phyloP scores from a whole-genome alignment of 2,329 filamentous ascomycete genomes.

The Fusarium cyanostomum region DNA sequence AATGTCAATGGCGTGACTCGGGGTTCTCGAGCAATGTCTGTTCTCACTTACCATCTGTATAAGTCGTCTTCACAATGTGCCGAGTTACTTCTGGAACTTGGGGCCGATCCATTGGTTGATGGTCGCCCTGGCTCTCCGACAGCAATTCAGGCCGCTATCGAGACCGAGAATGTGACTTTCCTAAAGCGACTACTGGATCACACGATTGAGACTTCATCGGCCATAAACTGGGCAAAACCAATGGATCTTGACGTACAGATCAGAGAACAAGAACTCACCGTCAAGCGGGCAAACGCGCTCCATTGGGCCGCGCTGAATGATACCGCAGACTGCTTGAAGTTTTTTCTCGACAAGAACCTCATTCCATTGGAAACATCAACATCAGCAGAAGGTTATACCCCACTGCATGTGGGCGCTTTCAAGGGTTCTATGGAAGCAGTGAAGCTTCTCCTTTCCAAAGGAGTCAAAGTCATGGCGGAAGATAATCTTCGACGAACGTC shows the following conservation, averaged over 20 bases:
- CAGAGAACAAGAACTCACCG: not conserved
- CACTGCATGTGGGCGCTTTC: conserved; percentile 1
- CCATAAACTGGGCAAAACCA: not conserved
- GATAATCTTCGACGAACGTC: not conserved
- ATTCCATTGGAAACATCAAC: not conserved
- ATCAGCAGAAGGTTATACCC: not conserved
- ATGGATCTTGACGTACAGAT: not conserved
- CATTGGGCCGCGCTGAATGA: not conserved
- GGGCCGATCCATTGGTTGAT: not conserved
- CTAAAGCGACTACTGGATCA: not conserved
- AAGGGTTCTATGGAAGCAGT: accelerated
- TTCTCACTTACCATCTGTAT: not conserved
- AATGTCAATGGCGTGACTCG: not conserved
- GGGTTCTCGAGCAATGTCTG: accelerated
- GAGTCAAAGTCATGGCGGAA: not conserved
- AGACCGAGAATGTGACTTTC: not conserved
- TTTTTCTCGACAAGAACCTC: not conserved
- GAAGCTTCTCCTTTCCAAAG: not conserved
- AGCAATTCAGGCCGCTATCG: accelerated
- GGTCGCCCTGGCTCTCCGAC: not conserved
- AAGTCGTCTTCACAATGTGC: not conserved
- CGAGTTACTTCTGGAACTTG: not conserved
- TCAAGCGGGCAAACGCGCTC: not conserved
- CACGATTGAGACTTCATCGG: too few species aligned
- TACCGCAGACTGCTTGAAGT: not conserved